Evolutionary conservation across 805 yeast species (phyloP).

Genomic region (Yamadazyma olivae): DNA sequence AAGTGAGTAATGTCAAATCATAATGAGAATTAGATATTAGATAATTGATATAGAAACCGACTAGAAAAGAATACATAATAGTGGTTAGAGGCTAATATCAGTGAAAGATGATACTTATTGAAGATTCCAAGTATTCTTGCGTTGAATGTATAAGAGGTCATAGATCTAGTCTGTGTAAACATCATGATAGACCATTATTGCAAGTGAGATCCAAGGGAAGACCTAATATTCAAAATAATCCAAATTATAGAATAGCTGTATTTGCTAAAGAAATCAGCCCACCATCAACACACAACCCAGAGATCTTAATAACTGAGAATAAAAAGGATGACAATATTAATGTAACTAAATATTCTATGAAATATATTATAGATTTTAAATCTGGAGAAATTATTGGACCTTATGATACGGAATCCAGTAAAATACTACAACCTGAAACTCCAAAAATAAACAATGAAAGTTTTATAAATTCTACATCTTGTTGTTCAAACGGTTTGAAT

Average conservation of each 20-base stretch:
- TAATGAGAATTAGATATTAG: too few species aligned
- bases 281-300: neutral
- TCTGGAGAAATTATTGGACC: slow-evolving; percentile 40
- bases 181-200: slow-evolving; percentile 72
- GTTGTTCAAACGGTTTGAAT: slow-evolving; percentile 22
- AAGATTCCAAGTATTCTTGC: slow-evolving; percentile 80
- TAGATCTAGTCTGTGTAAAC: slow-evolving; percentile 82
- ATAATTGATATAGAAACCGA: too few species aligned
- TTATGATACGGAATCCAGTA: slow-evolving; percentile 18
- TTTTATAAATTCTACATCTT: slow-evolving; percentile 31
- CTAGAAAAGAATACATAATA: too few species aligned
- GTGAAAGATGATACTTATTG: slow-evolving; percentile 84
- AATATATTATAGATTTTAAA: slow-evolving; percentile 37
- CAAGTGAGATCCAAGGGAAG: slow-evolving; percentile 90
- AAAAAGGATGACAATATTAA: slow-evolving; percentile 8
- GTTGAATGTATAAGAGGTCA: slow-evolving; percentile 90
- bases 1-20: too few species aligned
- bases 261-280: slow-evolving; percentile 41
- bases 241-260: slow-evolving; percentile 57
- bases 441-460: slow-evolving; percentile 28
- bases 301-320: neutral
- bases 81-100: too few species aligned
- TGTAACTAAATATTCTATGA: slow-evolving; percentile 34
- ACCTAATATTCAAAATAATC: slow-evolving; percentile 58
- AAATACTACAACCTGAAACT: slow-evolving; percentile 17